Base-by-base conservation (phyloP, 2,329 filamentous ascomycete genomes). In the Fonsecaea pugnacius region DNA sequence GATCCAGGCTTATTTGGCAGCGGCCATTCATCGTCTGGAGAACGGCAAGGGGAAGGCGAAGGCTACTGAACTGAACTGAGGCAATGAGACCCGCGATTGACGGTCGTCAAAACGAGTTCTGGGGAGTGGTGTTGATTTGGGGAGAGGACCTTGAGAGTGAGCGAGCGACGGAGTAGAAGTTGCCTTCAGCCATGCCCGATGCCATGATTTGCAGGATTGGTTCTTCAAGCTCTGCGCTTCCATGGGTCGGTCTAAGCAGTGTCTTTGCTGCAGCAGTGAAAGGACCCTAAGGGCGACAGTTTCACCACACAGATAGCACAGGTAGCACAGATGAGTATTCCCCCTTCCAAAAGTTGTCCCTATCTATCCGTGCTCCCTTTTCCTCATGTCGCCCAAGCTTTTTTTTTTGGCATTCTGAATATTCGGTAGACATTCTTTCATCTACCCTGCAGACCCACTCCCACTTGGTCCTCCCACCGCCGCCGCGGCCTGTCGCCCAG, bases 1-100 rank as follows among this genome's bases (percentile, higher is more conserved):
- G 52, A 72, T 76, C 21, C 74, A 73, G 38, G 71, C 69, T 60
- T 52, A 78, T 16, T 68, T 78, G 21, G 70, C 71, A n/a, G 69
- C 74, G 33, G 70, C 69, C 2, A 64, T 71, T 30, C 35, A 30
- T 18, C 53, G 48, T 36, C 10, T 68, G 5, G 63, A 58, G 7
- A 64, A 56, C 35, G 16, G 35, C 10, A 48, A 43, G 40, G 46
- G 57, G 27, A 40, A n/a, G 7, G 32, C 2, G 10, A 40, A 16
- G 7, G 33, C 14, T 10, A 27, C 30, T 33, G 43, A 48, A 3
- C 8, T 14, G 18, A 14, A 48, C 4, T 21, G 38, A 21, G 38
- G 38, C 18, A 2, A 18, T 7, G 16, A 43, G 38, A 6, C n/a
- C n/a, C 1, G 38, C 38, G 8, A 4, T 46, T 16, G 18, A 27